A percentile compares a stretch with the other conserved stretches of the same genome.
Conservation (phyloP, 1,284 basidiomycete genomes). For the Apiotrichum gamsii region DNA sequence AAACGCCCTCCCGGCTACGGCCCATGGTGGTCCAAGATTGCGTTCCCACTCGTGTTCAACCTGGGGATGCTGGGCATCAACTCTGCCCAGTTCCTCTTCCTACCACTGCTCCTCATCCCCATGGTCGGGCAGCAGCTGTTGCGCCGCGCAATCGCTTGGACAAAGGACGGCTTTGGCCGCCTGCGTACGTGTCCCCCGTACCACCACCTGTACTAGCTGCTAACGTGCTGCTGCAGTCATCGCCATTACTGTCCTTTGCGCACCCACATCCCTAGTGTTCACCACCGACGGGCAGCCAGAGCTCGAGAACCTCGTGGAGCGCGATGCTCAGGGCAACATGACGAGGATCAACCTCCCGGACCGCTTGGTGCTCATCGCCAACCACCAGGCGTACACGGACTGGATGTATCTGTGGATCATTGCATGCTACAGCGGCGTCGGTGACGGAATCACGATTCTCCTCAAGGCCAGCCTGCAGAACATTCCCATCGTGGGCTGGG, state of each 20-base stretch:
- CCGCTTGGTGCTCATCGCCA: conserved; percentile 69
- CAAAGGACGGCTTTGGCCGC: conserved; percentile 72
- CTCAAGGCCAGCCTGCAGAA: conserved; percentile 84
- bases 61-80: conserved; percentile 64
- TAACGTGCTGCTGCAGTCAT: conserved; percentile 26
- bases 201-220: not conserved
- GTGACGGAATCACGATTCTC: conserved; percentile 68
- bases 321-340: conserved; percentile 55
- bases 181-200: conserved; percentile 54
- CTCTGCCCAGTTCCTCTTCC: conserved; percentile 61
- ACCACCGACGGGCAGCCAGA: conserved; percentile 49
- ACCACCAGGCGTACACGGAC: conserved; percentile 83
- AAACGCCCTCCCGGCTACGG: conserved; percentile 57
- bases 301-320: conserved; percentile 50
- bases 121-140: conserved; percentile 52
- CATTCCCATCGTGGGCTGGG: conserved; percentile 82
- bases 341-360: conserved; percentile 63
- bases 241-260: conserved; percentile 62
- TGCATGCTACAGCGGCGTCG: conserved; percentile 65
- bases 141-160: conserved; percentile 63
- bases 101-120: conserved; percentile 51
- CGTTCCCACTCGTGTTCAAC: conserved; percentile 61
- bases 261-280: conserved; percentile 66
- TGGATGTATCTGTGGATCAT: conserved; percentile 84
- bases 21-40: conserved; percentile 53